Evolutionary conservation across 345 rosid species (phyloP), one percentile per base, ranked within the genome.

Genomic region (Mercurialis annua): DNA sequence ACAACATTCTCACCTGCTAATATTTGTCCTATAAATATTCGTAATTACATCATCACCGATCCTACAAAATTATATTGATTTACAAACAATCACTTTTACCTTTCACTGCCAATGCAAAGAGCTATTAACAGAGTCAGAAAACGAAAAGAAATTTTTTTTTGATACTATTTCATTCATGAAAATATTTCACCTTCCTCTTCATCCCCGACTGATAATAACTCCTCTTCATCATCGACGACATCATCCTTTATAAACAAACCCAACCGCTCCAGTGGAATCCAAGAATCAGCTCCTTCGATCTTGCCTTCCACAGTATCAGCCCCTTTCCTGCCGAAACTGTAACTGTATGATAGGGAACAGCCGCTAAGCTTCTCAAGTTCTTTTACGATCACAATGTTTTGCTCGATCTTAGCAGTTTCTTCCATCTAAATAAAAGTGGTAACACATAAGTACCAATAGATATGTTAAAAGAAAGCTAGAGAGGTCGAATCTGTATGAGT

Each of bases 111-210:
- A 51, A 12, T 40, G 44, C 44, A 40, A 40, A 40, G 44, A 40
- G 33, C 24, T 53, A 40, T 9, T 8, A 59, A 30, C 61, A 38
- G 43, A 58, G 49, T 14, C 11, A 27, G 24, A 20, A 16, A 6
- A 30, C 6, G 43, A 18, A 48, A 46, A 40, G 17, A 55, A 27
- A n/a, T 10, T 20, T 53, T 53, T 53, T 27, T 16, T 55, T 55
- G 15, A 15, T 14, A n/a, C 20, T 14, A 27, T 31, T 27, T 21
- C 0, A 17, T 12, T 70, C 64, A 81, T 17, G 47, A 73, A 10
- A 76, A 33, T 44, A 90, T 87, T 74, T 90, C 96, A n/a, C 98
- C 97, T 47, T 90, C 98, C 82, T 90, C 98, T 2, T 80, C 77
- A 6, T 77, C 81, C 3, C 40, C 78, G 21, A 67, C 62, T n/a